Evolutionary conservation across 495 filamentous ascomycete species (phyloP).

Genomic region (Darksidea phi): DNA sequence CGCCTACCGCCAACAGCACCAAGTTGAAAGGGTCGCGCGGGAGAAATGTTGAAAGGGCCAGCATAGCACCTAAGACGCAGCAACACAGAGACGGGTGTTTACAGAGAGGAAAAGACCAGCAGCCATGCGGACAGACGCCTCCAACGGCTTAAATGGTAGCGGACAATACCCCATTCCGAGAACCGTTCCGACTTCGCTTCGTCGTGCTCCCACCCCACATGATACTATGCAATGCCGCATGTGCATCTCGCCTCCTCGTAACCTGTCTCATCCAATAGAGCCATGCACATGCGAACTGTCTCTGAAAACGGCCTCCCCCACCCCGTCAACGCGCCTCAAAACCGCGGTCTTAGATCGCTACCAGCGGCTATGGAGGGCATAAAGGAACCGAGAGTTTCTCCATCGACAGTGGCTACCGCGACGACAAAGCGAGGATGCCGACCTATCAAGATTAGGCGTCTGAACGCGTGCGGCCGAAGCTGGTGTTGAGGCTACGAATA

Average conservation of each 20-base stretch:
- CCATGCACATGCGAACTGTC: conserved; percentile 18
- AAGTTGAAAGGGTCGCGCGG: conserved; percentile 23
- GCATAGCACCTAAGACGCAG: conserved; percentile 9
- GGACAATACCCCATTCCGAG: neutral
- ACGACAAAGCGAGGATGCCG: neutral
- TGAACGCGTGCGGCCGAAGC: conserved; percentile 18
- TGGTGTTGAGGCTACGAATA: conserved; percentile 29
- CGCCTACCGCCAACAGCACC: conserved; percentile 13
- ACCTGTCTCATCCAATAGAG: conserved; percentile 22
- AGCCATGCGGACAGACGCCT: neutral
- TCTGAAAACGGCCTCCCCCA: neutral
- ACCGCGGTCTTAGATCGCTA: conserved; percentile 15
- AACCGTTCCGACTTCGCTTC: conserved; percentile 28
- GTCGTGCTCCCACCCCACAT: conserved; percentile 26
- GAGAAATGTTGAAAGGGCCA: conserved; percentile 18
- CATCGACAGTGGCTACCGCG: conserved; percentile 3
- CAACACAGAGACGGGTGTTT: neutral
- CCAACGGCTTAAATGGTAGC: conserved; percentile 11
- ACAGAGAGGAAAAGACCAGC: conserved; percentile 1
- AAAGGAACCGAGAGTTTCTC: conserved; percentile 15
- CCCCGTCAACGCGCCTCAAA: neutral
- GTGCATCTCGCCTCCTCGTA: neutral
- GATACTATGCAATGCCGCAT: conserved; percentile 20
- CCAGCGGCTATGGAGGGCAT: conserved; percentile 34
- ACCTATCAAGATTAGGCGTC: conserved; percentile 21